These are phyloP conservation scores for Botrytis galanthina DNA, from an alignment of 2,329 filamentous ascomycete species.

Conservation along the genomic window DNA sequence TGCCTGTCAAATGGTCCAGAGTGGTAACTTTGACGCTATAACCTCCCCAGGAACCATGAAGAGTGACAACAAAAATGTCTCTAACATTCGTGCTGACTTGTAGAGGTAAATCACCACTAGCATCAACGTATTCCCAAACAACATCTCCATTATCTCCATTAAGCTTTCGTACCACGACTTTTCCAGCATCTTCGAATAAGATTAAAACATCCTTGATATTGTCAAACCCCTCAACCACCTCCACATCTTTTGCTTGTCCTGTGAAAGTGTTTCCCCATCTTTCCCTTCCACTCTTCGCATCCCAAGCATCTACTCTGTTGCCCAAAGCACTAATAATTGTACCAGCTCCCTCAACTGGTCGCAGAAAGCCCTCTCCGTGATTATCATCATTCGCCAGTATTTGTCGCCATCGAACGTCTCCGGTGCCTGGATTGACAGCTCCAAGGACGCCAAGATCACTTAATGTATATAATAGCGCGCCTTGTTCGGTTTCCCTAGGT, in stretches of 20 bases:
- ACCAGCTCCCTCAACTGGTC: slow-evolving; percentile 75
- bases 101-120: slow-evolving; percentile 67
- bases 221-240: slow-evolving; percentile 63
- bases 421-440: slow-evolving; percentile 84
- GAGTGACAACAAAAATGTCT: slow-evolving; percentile 72
- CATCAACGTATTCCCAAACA: slow-evolving; percentile 75
- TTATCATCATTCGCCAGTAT: slow-evolving; percentile 52
- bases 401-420: slow-evolving; percentile 84
- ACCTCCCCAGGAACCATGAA: slow-evolving; percentile 67
- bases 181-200: slow-evolving; percentile 57
- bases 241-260: slow-evolving; percentile 64
- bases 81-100: slow-evolving; percentile 69
- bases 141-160: slow-evolving; percentile 69
- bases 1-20: slow-evolving; percentile 71
- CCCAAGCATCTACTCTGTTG: slow-evolving; percentile 73
- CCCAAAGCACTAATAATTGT: slow-evolving; percentile 74
- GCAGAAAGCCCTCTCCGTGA: slow-evolving; percentile 47
- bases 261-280: slow-evolving; percentile 68
- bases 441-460: slow-evolving; percentile 81
- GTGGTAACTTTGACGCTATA: slow-evolving; percentile 74
- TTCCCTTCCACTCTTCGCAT: slow-evolving; percentile 75
- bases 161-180: slow-evolving; percentile 65
- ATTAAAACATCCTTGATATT: slow-evolving; percentile 69
- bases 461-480: slow-evolving; percentile 86
- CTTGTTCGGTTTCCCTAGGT: slow-evolving; percentile 76